Evolutionary conservation across 495 filamentous ascomycete genomes (phyloP).

Genomic region (Annulohypoxylon stygium): DNA sequence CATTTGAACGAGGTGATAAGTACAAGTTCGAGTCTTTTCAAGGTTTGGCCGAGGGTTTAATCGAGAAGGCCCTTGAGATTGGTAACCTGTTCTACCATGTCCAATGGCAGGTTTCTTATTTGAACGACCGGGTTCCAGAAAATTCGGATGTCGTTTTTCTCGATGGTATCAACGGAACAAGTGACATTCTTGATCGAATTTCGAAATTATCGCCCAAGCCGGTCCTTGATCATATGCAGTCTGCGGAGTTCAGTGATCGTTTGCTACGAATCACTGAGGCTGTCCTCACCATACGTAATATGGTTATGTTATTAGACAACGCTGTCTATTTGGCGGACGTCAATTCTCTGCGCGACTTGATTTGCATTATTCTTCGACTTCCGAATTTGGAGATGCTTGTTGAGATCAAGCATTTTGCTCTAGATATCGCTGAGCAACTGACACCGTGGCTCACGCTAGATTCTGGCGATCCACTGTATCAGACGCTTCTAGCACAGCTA

Average conservation of each 20-base stretch:
- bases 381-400: conserved; percentile 79
- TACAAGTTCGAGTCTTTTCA: conserved; percentile 93
- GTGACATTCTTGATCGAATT: conserved; percentile 78
- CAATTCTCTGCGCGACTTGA: conserved; percentile 78
- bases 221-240: conserved; percentile 78
- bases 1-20: conserved; percentile 92
- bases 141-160: conserved; percentile 67
- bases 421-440: conserved; percentile 93
- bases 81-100: conserved; percentile 81
- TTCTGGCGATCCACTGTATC: conserved; percentile 79
- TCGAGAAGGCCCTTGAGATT: conserved; percentile 83
- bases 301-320: conserved; percentile 91
- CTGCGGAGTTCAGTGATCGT: conserved; percentile 76
- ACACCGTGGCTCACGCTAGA: conserved; percentile 82
- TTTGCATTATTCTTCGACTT: conserved; percentile 83
- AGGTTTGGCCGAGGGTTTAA: conserved; percentile 88
- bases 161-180: conserved; percentile 82
- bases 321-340: conserved; percentile 82
- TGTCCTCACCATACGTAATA: conserved; percentile 88
- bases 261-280: conserved; percentile 87
- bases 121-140: conserved; percentile 60
- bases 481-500: conserved; percentile 77
- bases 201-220: conserved; percentile 63
- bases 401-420: conserved; percentile 90
- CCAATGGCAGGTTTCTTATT: conserved; percentile 83